Base-by-base conservation (phyloP, 1,139 yeast species). In the Sugiyamaella castrensis region DNA sequence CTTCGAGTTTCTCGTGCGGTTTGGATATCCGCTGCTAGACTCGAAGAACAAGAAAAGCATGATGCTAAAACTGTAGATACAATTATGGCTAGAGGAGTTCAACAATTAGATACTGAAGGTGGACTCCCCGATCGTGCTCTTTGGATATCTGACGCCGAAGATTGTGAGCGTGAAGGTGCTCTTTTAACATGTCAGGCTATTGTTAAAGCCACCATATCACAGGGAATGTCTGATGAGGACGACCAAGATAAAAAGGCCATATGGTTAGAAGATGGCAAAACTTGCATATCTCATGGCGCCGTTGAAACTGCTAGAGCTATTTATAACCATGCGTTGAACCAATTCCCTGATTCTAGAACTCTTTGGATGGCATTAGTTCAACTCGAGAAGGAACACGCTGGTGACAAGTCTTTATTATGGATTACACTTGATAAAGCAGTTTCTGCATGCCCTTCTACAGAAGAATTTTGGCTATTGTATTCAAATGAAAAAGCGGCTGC, bases 11-110 rank as follows among this genome's bases (percentile, higher is more conserved):
- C 80, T n/a, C 68, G 74, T 40, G 73, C 74, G 27, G 74, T 88
- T 1, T 87, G 95, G 94, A 68, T 87, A 1, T 73, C 83, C 0
- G 91, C 89, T 1, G 76, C 82, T 1, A 77, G 81, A 52, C 63
- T 88, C 12, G 95, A 88, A 65, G 95, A 87, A 60, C 71, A 76
- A 46, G 62, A 64, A 0, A 66, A 73, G 1, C 70, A 65, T 7
- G 68, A 71, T 24, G 75, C 75, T 48, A 58, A 76, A 1, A 76
- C 75, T 52, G 69, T 81, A 24, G 64, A 59, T 7, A 72, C 69
- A 50, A 59, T 83, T 39, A 62, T 87, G 44, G 69, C 65, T 8
- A 78, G 79, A 53, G 91, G 86, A 5, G 68, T 80, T 16, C 67
- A 72, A 34, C 79, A 79, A 42, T 63, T 72, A 27, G 64, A 64